phyloP scores from a whole-genome alignment of 805 yeast species.

The Candida ficus region DNA sequence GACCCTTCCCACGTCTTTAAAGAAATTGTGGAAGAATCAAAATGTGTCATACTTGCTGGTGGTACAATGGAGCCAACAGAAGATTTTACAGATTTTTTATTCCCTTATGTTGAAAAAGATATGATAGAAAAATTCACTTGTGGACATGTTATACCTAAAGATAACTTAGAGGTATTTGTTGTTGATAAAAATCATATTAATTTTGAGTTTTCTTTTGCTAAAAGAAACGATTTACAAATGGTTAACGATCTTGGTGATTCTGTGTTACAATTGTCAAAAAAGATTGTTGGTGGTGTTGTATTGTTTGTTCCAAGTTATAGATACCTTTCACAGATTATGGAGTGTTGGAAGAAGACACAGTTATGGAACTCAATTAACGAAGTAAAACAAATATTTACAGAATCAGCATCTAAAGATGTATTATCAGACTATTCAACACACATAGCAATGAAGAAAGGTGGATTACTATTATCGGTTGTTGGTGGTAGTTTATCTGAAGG shows the following conservation, averaged over 20 bases:
- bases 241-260: slow-evolving; percentile 46
- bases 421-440: slow-evolving; percentile 46
- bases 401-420: slow-evolving; percentile 46
- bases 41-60: slow-evolving; percentile 79
- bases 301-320: slow-evolving; percentile 82
- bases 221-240: slow-evolving; percentile 43
- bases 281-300: slow-evolving; percentile 72
- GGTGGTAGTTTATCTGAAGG: slow-evolving; percentile 95
- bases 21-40: slow-evolving; percentile 57
- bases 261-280: slow-evolving; percentile 35
- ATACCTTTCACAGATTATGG: slow-evolving; percentile 50
- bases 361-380: slow-evolving; percentile 31
- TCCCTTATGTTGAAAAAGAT: slow-evolving; percentile 46
- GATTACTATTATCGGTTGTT: slow-evolving; percentile 75
- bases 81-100: slow-evolving; percentile 63
- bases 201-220: slow-evolving; percentile 67
- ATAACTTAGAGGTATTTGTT: slow-evolving; percentile 59
- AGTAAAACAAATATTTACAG: slow-evolving; percentile 49
- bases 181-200: slow-evolving; percentile 27
- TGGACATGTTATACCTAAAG: slow-evolving; percentile 77
- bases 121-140: slow-evolving; percentile 58
- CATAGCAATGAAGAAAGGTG: slow-evolving; percentile 43
- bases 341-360: slow-evolving; percentile 43
- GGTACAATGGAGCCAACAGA: slow-evolving; percentile 90
- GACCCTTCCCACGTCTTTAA: slow-evolving; percentile 74